phyloP scores from a whole-genome alignment of 2,329 filamentous ascomycete species.

The Ilyonectria robusta region DNA sequence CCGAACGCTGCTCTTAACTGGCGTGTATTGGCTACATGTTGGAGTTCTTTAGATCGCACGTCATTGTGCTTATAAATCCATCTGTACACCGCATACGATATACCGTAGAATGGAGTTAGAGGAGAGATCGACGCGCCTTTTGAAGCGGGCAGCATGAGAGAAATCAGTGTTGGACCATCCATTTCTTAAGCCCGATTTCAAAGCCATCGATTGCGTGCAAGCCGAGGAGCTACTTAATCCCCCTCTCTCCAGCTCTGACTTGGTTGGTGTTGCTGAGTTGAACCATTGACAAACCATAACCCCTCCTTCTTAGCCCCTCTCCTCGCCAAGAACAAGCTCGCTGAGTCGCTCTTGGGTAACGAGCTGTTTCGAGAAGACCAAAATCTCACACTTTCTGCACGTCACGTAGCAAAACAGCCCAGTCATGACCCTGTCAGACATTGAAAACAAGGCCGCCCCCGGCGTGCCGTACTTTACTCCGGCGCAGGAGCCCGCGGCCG shows the following conservation, averaged over 20 bases:
- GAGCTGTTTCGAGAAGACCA: not conserved
- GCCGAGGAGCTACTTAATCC: slow-evolving; percentile 9
- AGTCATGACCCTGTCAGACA: slow-evolving; percentile 39
- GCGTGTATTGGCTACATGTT: slow-evolving; percentile 4
- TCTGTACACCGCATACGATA: not conserved
- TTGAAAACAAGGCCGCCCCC: slow-evolving; percentile 56
- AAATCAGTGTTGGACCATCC: not conserved
- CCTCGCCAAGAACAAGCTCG: not conserved
- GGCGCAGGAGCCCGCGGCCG: slow-evolving; percentile 65
- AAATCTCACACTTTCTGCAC: not conserved
- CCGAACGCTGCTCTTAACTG: not conserved
- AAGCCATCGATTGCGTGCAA: not conserved
- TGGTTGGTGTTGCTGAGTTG: not conserved
- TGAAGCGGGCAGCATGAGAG: not conserved
- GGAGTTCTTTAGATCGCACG: slow-evolving; percentile 16
- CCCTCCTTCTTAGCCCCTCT: not conserved
- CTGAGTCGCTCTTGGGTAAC: not conserved
- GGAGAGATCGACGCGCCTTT: not conserved
- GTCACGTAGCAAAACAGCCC: not conserved
- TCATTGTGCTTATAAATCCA: slow-evolving; percentile 29
- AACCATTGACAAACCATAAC: not conserved
- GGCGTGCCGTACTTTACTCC: slow-evolving; percentile 69
- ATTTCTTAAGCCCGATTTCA: not conserved
- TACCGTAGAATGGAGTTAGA: slow-evolving; percentile 15
- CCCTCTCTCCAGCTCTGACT: not conserved